These are phyloP conservation scores for Sporothrix globosa DNA, from an alignment of 2,329 filamentous ascomycete species.

Conservation along the genomic window DNA sequence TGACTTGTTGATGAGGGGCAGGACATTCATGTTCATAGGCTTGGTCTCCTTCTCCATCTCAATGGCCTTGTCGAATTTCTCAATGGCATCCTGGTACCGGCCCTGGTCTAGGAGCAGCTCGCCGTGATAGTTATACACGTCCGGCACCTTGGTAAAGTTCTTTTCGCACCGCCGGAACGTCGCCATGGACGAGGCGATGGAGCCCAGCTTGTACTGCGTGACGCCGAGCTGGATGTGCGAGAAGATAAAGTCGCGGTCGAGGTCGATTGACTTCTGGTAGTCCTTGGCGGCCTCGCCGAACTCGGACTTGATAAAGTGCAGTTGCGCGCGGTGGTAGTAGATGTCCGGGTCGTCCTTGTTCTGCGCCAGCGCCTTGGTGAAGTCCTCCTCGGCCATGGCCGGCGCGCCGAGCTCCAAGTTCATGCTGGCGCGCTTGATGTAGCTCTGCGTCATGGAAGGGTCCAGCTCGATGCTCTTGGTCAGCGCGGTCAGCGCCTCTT, in stretches of 20 bases:
- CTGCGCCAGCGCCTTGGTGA: conserved; percentile 80
- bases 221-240: conserved; percentile 99
- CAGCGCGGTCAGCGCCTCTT: conserved; percentile 79
- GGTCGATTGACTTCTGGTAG: conserved; percentile 98
- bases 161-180: conserved; percentile 97
- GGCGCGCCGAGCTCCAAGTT: conserved; percentile 89
- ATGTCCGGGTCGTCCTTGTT: conserved; percentile 92
- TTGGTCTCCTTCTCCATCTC: conserved; percentile 97
- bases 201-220: conserved; percentile 99
- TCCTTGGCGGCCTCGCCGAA: conserved; percentile 94
- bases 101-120: conserved; percentile 95
- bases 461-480: conserved; percentile 92
- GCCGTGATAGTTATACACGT: conserved; percentile 99
- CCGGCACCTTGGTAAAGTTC: conserved; percentile 94
- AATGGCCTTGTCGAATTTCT: conserved; percentile 98
- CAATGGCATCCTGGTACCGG: conserved; percentile 91
- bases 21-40: conserved; percentile 94
- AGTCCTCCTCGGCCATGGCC: conserved; percentile 84
- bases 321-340: conserved; percentile 97
- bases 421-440: conserved; percentile 98
- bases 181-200: conserved; percentile 95
- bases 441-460: conserved; percentile 87
- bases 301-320: conserved; percentile 96
- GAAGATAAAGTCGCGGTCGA: conserved; percentile 96
- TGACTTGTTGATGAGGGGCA: conserved; percentile 98